Evolutionary conservation across 73 alveolate genomes (phyloP).

Genomic region (Paramecium sexaurelia): DNA sequence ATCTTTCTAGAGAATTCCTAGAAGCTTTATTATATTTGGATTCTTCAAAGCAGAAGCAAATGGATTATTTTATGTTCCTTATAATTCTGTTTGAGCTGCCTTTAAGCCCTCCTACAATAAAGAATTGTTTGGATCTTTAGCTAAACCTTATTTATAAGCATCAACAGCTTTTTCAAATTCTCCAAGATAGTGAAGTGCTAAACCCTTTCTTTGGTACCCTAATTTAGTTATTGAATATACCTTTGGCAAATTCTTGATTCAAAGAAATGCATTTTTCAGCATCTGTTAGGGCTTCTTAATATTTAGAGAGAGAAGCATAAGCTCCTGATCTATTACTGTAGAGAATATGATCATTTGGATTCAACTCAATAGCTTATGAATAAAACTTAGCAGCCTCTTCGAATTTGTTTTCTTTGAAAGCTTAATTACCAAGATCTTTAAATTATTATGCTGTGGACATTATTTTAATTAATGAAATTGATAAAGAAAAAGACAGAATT

Average conservation of each 20-base stretch:
- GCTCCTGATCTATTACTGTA: constrained; percentile 88
- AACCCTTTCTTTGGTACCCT: constrained; percentile 87
- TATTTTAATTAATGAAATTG: background rate
- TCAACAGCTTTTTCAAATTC: constrained; percentile 89
- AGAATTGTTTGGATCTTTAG: constrained; percentile 90
- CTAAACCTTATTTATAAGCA: constrained; percentile 87
- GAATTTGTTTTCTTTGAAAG: constrained; percentile 90
- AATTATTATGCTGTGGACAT: constrained; percentile 37
- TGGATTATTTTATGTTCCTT: constrained; percentile 60
- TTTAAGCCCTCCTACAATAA: constrained; percentile 79
- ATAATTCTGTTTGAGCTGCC: constrained; percentile 64
- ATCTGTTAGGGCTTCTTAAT: constrained; percentile 73
- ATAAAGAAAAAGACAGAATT: background rate
- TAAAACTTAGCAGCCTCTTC: constrained; percentile 94
- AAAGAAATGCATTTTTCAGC: constrained; percentile 90
- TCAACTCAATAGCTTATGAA: constrained; percentile 90
- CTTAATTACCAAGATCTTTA: constrained; percentile 89
- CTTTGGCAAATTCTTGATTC: constrained; percentile 93
- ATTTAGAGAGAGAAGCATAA: constrained; percentile 63
- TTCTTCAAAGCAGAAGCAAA: background rate
- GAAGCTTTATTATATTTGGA: background rate
- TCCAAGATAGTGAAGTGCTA: constrained; percentile 85
- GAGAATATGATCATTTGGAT: constrained; percentile 95
- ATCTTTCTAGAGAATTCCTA: background rate
- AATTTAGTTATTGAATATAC: background rate